A percentile compares a stretch with the other conserved stretches of the same genome.
These are phyloP conservation scores for Phytophthora aleatoria DNA, from an alignment of 352 stramenopile species.

Conservation along the genomic window DNA sequence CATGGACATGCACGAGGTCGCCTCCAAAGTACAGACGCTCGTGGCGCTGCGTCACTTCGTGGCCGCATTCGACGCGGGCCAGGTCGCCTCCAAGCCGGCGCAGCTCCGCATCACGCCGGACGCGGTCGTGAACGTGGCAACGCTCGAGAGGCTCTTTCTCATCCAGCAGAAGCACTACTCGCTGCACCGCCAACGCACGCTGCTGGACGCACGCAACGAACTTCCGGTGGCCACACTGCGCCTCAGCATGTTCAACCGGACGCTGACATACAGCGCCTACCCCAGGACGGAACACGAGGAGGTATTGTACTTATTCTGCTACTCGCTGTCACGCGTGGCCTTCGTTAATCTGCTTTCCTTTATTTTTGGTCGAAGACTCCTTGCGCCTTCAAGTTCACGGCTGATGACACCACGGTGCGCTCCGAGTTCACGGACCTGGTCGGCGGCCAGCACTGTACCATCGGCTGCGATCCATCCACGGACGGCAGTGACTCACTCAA, in stretches of 20 bases:
- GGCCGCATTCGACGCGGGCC: constrained; percentile 37
- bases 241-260: constrained; percentile 40
- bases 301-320: neutral
- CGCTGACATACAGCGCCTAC: constrained; percentile 42
- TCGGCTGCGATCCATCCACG: constrained; percentile 31
- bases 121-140: constrained; percentile 29
- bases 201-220: constrained; percentile 40
- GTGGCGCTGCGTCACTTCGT: constrained; percentile 44
- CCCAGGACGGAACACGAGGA: constrained; percentile 45
- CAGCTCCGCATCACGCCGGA: constrained; percentile 32
- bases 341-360: neutral
- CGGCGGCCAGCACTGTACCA: constrained; percentile 33
- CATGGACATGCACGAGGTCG: constrained; percentile 41
- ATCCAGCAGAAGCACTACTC: constrained; percentile 40
- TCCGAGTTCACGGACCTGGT: constrained; percentile 46
- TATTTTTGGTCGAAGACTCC: constrained; percentile 15
- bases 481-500: constrained; percentile 30
- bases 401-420: constrained; percentile 30
- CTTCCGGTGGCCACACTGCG: constrained; percentile 41
- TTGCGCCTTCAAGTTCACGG: constrained; percentile 42
- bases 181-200: constrained; percentile 42
- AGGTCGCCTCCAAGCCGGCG: constrained; percentile 30
- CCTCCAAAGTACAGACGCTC: constrained; percentile 41
- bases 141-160: constrained; percentile 28
- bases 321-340: neutral